Evolutionary conservation across 2,329 filamentous ascomycete genomes (phyloP), one percentile per base, ranked within the genome.

Genomic region (Botryotinia calthae): DNA sequence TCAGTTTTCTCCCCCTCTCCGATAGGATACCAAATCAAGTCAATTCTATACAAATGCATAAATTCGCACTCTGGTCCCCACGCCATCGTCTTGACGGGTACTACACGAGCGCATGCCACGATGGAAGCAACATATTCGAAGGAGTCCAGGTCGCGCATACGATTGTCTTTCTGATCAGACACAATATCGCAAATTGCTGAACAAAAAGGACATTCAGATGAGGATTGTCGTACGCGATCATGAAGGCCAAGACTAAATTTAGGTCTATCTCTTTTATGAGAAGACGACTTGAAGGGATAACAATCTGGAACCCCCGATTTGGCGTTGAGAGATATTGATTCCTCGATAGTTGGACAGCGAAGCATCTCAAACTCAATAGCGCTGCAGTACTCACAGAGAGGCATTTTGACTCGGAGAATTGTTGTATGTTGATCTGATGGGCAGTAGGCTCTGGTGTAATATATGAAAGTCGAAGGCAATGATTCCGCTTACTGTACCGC

Each of bases 301-400:
- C 34, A n/a, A 61, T 61, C 58, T 40, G 34, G 58, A 40, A 61
- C 16, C 12, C 22, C 58, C 7, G 58, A 40, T 61, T 61, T 61
- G 22, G 22, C 14, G 16, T 40, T 61, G 34, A 61, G 58, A 40
- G 34, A 61, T n/a, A 25, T 37, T 61, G 40, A 61, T 22, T 61
- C 58, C 58, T 40, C 58, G 22, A 37, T 61, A 40, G 34, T 61
- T n/a, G 58, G 58, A 61, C 58, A 61, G 59, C 59, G 59, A 62
- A 62, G 59, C 59, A 62, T 62, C 34, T 62, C 59, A 18, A 62
- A 62, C 42, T 62, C 59, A 16, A 42, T 42, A 62, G 59, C 59
- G 25, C 34, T n/a, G 34, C 59, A 62, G 31, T 62, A 62, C 37
- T 62, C 25, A 42, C 59, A 62, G 22, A 61, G 58, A 9, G 58